Base-by-base conservation (phyloP, 345 rosid species). In the Leavenworthia alabamica region DNA sequence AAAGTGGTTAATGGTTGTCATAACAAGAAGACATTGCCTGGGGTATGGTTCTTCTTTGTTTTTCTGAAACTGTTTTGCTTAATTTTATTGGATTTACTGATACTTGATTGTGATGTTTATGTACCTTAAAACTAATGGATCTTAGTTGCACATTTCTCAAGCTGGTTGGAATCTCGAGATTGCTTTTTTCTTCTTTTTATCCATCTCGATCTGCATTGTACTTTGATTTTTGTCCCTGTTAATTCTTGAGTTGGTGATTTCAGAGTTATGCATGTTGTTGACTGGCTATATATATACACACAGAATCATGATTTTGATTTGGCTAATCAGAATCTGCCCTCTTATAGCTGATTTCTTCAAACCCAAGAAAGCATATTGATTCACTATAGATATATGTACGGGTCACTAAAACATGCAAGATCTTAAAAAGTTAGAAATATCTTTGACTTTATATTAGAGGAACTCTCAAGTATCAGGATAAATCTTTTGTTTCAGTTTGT, bases 11-110 rank as follows among this genome's bases (percentile, higher is more conserved):
- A 78, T 79, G 84, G 82, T 23, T 93, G 85, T 62, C 99, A 93
- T 76, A 89, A 87, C 57, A 89, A 87, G 90, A 86, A 77, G 73
- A 89, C 99, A 8, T 78, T 93, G 60, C 80, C 96, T 7, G 99
- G 99, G 88, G 99, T 93, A 60, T 0, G 10, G 33, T 54, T 51
- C 23, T 22, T 47, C 9, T 14, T 20, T 36, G 7, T 36, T 1
- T 45, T 37, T 47, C 23, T 33, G 24, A 36, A 23, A 16, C 15
- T 47, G 45, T 23, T 61, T 35, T 36, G 17, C 46, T 37, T 56
- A 0, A 11, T 15, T 53, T 42, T 53, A 44, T 39, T 39, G 40
- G 8, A 31, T 6, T 15, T 55, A 4, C 24, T 59, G 31, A 37
- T 49, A 12, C 33, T 57, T 31, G 54, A 42, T 16, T 68, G 4